Evolutionary conservation across 352 stramenopile species (phyloP), one percentile per base, ranked within the genome.

Genomic region (Phytophthora pluvialis): DNA sequence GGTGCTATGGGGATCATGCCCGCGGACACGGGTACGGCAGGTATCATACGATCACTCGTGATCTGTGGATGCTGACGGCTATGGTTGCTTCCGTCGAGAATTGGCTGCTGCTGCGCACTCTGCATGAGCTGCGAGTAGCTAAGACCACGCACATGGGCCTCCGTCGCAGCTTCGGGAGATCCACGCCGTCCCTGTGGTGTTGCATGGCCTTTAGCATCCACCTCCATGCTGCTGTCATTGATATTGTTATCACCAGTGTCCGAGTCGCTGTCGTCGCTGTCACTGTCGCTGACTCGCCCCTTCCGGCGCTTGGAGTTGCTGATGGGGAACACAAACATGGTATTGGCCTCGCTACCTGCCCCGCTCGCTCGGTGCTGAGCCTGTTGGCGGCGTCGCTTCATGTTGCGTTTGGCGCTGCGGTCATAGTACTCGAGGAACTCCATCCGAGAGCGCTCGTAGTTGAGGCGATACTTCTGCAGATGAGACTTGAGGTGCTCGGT

Each of bases 361-460:
- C 58, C 62, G 15, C 45, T 61, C 5, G 49, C 12, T 58, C 66
- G 70, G 3, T 85, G 72, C 25, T 72, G 73, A 31, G 65, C 61
- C 55, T 77, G 72, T 32, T 71, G 73, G 16, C 81, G 75, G 5
- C 78, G 73, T 0, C 83, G 71, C 52, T 88, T 87, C 35, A 83
- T 65, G 61, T 85, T 85, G 38, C 78, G 77, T 54, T 84, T 83
- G 11, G 82, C 73, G 48, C 83, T 95, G 43, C 89, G 80, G 60
- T 96, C 85, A 63, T 91, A 95, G 55, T 88, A 93, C 63, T 91
- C 83, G 32, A 96, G 80, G 55, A 96, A 96, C 68, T 96, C 85
- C 62, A 81, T 72, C 6, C 88, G 81, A 29, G 88, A 96, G 29
- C 83, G 82, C 47, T 96, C 86, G 60, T 95, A 94, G 52, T 96